Percentiles rank a stretch among this genome's conserved stretches.
Evolutionary conservation across 331 rosid species (phyloP).

Genomic region (Prunus yedoensis): DNA sequence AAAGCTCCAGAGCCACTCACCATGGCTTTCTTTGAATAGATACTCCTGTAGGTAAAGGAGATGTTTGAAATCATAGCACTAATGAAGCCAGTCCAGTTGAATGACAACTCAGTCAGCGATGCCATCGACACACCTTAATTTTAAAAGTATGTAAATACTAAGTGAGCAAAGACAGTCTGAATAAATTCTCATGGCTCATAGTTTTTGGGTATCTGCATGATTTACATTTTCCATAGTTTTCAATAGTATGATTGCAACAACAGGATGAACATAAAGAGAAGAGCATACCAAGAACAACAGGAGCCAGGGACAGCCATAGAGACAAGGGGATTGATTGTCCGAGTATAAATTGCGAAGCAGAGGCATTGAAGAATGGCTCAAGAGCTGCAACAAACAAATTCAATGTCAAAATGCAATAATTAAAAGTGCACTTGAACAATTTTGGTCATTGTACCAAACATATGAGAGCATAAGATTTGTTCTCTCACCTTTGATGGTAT

Average conservation of each 20-base stretch:
- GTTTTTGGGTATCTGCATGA: background rate
- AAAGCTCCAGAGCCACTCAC: slow-evolving; percentile 37
- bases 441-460: background rate
- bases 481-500: slow-evolving; percentile 48
- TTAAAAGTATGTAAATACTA: slow-evolving; percentile 1
- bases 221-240: background rate
- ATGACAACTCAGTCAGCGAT: slow-evolving; percentile 57
- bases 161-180: background rate
- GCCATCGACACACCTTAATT: slow-evolving; percentile 57
- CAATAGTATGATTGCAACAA: background rate
- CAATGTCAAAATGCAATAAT: background rate
- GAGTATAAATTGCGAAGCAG: slow-evolving; percentile 54
- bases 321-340: slow-evolving; percentile 48
- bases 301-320: slow-evolving; percentile 52
- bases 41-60: slow-evolving; percentile 58
- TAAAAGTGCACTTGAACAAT: background rate
- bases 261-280: background rate
- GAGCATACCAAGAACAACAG: slow-evolving; percentile 52
- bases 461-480: background rate
- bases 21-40: slow-evolving; percentile 96
- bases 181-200: background rate
- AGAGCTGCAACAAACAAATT: slow-evolving; percentile 38
- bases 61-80: slow-evolving; percentile 66
- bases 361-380: slow-evolving; percentile 60
- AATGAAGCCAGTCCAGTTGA: slow-evolving; percentile 56